phyloP scores from a whole-genome alignment of 345 rosid species.

The Camelina neglecta region DNA sequence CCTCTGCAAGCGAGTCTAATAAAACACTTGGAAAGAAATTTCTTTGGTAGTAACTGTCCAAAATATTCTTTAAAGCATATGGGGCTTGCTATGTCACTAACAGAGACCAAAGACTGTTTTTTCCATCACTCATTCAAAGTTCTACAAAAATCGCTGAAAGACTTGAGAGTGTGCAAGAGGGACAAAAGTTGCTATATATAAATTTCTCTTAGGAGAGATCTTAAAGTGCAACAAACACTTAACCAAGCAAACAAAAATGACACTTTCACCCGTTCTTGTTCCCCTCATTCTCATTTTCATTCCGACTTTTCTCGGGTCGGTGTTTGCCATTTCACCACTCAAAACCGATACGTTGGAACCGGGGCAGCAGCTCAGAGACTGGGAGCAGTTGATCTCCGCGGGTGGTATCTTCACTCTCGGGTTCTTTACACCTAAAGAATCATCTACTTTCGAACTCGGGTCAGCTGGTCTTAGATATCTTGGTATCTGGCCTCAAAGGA shows the following conservation, averaged over 20 bases:
- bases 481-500: slow-evolving; percentile 56
- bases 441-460: slow-evolving; percentile 30
- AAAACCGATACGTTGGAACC: slow-evolving; percentile 47
- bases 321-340: slow-evolving; percentile 20
- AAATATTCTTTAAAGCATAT: slow-evolving; percentile 3
- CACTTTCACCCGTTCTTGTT: slow-evolving; percentile 25
- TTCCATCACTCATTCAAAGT: slow-evolving; percentile 8
- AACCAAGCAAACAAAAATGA: slow-evolving; percentile 29
- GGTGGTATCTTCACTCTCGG: slow-evolving; percentile 56
- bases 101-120: slow-evolving; percentile 27
- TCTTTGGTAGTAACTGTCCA: slow-evolving; percentile 21
- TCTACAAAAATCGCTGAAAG: background rate
- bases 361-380: slow-evolving; percentile 59
- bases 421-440: slow-evolving; percentile 58
- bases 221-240: slow-evolving; percentile 2
- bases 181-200: slow-evolving; percentile 12
- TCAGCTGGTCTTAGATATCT: slow-evolving; percentile 55
- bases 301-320: slow-evolving; percentile 14
- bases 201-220: background rate
- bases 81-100: background rate
- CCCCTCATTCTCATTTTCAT: slow-evolving; percentile 29
- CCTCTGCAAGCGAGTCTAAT: background rate
- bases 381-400: slow-evolving; percentile 62
- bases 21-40: slow-evolving; percentile 1
- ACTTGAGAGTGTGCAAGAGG: slow-evolving; percentile 10